Conservation (phyloP, 768 basidiomycete species). For the Lactifluus pinguis region DNA sequence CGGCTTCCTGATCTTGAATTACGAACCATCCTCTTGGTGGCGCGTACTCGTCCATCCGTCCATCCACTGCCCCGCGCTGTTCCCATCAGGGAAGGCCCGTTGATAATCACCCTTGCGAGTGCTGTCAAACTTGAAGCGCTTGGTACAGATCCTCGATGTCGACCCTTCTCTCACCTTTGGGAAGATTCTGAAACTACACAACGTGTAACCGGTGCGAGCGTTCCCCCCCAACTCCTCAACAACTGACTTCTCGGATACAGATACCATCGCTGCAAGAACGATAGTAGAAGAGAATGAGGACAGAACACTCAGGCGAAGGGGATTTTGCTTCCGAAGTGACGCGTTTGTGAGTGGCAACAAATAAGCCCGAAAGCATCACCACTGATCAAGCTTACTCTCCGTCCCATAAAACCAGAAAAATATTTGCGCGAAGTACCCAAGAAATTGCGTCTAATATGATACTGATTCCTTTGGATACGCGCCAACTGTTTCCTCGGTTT, state of each 20-base stretch:
- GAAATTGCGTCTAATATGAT: background rate
- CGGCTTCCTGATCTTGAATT: background rate
- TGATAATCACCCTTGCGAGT: background rate
- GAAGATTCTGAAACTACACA: background rate
- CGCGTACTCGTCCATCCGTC: background rate
- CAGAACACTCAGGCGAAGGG: background rate
- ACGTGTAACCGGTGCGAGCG: background rate
- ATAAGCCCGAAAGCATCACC: background rate
- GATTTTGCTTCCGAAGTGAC: slow-evolving; percentile 1
- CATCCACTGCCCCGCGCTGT: background rate
- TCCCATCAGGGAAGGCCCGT: background rate
- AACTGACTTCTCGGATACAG: background rate
- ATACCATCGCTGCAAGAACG: background rate
- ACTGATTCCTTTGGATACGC: background rate
- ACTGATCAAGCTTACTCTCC: background rate
- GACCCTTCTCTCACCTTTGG: background rate
- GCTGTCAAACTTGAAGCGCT: background rate
- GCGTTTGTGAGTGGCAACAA: background rate
- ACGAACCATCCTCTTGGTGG: background rate
- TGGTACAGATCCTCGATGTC: too few species aligned
- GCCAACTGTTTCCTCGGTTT: background rate
- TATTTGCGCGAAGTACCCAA: background rate
- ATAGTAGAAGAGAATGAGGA: background rate
- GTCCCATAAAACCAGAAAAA: background rate
- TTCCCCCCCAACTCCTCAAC: background rate